Evolutionary conservation across 176 grass and related monocot species (phyloP).

Genomic region (Bromus sterilis): DNA sequence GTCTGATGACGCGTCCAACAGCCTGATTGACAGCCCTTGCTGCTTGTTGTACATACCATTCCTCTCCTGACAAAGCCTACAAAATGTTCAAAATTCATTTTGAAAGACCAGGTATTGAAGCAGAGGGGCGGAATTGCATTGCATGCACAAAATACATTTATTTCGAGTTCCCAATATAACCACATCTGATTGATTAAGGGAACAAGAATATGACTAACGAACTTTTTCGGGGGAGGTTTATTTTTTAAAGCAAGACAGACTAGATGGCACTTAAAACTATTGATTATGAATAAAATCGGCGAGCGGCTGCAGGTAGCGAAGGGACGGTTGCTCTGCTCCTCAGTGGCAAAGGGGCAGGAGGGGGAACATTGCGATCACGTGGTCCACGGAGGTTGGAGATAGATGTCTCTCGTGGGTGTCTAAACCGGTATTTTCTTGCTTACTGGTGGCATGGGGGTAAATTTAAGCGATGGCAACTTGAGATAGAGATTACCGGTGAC

Average conservation of each 20-base stretch:
- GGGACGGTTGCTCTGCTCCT: no score
- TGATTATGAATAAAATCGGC: not conserved
- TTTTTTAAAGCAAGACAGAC: not conserved
- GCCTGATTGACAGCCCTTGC: slow-evolving; percentile 97
- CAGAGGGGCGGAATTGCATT: not conserved
- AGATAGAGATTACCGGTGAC: no score
- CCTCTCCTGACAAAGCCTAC: slow-evolving; percentile 73
- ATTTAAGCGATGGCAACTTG: no score
- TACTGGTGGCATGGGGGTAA: no score
- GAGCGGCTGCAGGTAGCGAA: no score
- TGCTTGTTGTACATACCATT: slow-evolving; percentile 97
- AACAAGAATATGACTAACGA: not conserved
- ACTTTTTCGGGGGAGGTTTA: not conserved
- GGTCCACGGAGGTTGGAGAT: no score
- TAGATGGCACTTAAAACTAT: not conserved
- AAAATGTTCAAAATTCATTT: slow-evolving; percentile 19
- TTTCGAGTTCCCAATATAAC: not conserved
- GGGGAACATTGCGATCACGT: no score
- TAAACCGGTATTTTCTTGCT: no score
- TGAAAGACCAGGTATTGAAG: not conserved
- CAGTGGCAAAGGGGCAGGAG: no score
- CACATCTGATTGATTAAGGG: not conserved
- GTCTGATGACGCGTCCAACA: slow-evolving; percentile 91
- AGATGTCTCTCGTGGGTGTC: no score
- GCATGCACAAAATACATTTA: not conserved